Conservation (phyloP, 805 yeast genomes). For the Metschnikowia orientalis region DNA sequence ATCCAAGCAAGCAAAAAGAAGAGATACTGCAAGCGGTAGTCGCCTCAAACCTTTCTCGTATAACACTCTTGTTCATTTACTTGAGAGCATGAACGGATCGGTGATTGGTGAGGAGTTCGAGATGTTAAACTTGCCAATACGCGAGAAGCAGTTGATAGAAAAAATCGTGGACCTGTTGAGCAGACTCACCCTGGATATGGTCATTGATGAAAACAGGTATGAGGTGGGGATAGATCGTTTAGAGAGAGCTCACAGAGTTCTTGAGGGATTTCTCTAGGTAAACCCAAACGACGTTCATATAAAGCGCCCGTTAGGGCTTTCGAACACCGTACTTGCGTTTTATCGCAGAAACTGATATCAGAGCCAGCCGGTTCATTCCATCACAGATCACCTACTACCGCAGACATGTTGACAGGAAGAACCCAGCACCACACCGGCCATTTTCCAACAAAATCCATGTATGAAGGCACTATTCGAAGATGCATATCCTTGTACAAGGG, state of each 20-base stretch:
- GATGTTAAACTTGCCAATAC: slow-evolving; percentile 64
- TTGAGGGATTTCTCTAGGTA: slow-evolving; percentile 65
- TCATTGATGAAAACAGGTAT: slow-evolving; percentile 73
- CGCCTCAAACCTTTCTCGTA: slow-evolving; percentile 37
- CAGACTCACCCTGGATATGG: slow-evolving; percentile 85
- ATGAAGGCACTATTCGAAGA: no score
- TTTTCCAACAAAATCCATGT: no score
- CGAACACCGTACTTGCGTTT: no score
- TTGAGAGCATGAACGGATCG: slow-evolving; percentile 58
- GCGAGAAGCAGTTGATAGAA: slow-evolving; percentile 77
- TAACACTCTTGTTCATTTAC: slow-evolving; percentile 44
- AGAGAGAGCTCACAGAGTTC: slow-evolving; percentile 74
- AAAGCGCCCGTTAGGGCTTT: no score
- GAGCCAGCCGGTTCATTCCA: no score
- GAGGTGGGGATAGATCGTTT: slow-evolving; percentile 76
- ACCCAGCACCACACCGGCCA: no score
- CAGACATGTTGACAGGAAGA: no score
- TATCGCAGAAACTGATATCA: no score
- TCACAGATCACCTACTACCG: no score
- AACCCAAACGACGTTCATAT: no score
- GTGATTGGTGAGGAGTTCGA: slow-evolving; percentile 69
- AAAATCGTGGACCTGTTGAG: slow-evolving; percentile 82
- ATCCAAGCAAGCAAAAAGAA: slow-evolving; percentile 13
- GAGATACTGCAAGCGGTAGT: slow-evolving; percentile 6
- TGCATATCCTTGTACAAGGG: no score